These are phyloP conservation scores for Ceratobasidium theobromae DNA, from an alignment of 1,284 basidiomycete genomes.

Conservation along the genomic window DNA sequence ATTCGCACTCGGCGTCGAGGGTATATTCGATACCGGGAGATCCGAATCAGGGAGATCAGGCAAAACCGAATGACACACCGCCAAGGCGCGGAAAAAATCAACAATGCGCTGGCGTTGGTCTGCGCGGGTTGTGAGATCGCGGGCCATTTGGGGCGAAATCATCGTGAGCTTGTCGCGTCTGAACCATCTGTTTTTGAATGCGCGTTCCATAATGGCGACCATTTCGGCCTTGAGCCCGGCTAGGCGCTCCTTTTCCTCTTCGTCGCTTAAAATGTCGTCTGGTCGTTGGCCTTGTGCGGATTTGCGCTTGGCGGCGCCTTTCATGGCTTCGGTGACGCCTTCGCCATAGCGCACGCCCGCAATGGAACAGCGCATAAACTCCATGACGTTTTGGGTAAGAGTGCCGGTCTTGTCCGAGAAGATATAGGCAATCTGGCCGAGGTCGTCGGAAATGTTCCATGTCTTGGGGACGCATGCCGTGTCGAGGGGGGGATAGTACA, in stretches of 20 bases:
- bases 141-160: slow-evolving; percentile 80
- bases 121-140: slow-evolving; percentile 54
- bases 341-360: slow-evolving; percentile 86
- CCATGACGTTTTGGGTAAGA: slow-evolving; percentile 96
- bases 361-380: slow-evolving; percentile 95
- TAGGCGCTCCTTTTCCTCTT: slow-evolving; percentile 69
- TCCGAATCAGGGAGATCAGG: slow-evolving; percentile 70
- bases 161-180: slow-evolving; percentile 84
- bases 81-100: slow-evolving; percentile 88
- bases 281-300: too few relatives aligned
- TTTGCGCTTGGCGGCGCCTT: slow-evolving; percentile 87
- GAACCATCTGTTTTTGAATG: slow-evolving; percentile 89
- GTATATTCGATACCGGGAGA: slow-evolving; percentile 34
- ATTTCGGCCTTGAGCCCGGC: slow-evolving; percentile 71
- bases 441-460: slow-evolving; percentile 97
- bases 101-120: slow-evolving; percentile 73
- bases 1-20: background rate
- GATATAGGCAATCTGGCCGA: slow-evolving; percentile 97
- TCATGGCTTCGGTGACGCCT: slow-evolving; percentile 92
- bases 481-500: slow-evolving; percentile 91
- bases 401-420: slow-evolving; percentile 99
- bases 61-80: slow-evolving; percentile 90
- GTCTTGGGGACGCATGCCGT: slow-evolving; percentile 91
- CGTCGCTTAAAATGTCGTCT: slow-evolving; percentile 63
- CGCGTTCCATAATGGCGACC: slow-evolving; percentile 70